Base-by-base conservation (phyloP, 441 rosid genomes). In the Brassica balearica region DNA sequence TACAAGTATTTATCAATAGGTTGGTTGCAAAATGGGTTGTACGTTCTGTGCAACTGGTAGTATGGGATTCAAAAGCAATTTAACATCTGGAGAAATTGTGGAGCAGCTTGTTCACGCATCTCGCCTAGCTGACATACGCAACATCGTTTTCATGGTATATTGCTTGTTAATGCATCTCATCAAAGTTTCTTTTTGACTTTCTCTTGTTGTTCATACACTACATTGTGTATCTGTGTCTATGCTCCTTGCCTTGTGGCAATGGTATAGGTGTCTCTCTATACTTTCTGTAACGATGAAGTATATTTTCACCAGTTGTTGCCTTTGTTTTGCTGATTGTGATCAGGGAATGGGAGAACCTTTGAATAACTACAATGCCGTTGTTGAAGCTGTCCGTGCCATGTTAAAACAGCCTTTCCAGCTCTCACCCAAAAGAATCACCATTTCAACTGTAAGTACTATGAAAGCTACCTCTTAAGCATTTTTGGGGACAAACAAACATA, bases 301-400 rank as follows among this genome's bases (percentile, higher is more conserved):
- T 12, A 20, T 2, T 0, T 55, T 80, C 56, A 73, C 74, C 20
- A 48, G 34, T 64, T 60, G 69, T 51, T 77, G 8, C 12, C 51
- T 68, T 72, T 72, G 62, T 78, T 56, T 81, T 78, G 61, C 71
- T 8, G 77, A 29, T 66, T 78, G 23, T 84, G 71, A 58, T 67
- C 79, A 96, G 98, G 99, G 99, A 70, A 96, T 96, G 99, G 99
- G 97, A 58, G 99, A 96, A 66, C 99, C 99, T 14, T 84, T 96
- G 80, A 96, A 96, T 85, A 96, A 96, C 82, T 46, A 46, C 53
- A 66, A 85, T 71, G 89, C 92, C 6, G 78, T 96, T 75, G 99
- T 94, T 36, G 98, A 96, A 85, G 94, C 97, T 78, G 82, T 96
- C 8, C 90, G 85, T 36, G 88, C 75, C 71, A 92, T 94, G 97